Percentiles rank a stretch among this genome's conserved stretches.
Conservation (phyloP, 2,329 filamentous ascomycete genomes). For the Epichloe bromicola region DNA sequence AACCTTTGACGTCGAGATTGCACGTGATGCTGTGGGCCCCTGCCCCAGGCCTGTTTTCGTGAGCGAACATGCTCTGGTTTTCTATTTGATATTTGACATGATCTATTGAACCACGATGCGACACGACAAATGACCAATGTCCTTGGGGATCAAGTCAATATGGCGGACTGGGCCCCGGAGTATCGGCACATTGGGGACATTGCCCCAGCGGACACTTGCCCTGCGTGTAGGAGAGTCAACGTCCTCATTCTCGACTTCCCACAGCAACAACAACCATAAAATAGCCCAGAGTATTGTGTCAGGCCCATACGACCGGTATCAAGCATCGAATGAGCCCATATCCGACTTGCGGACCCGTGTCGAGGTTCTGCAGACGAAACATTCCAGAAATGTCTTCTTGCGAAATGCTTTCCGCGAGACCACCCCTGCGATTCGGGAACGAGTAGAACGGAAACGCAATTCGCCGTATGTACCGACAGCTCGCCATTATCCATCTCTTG, state of each 20-base stretch:
- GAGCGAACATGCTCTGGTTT: background rate
- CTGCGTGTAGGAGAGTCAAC: constrained; percentile 7
- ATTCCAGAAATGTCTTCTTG: constrained; percentile 15
- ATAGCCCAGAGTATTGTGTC: background rate
- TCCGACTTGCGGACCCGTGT: background rate
- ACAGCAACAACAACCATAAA: background rate
- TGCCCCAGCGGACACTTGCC: constrained; percentile 10
- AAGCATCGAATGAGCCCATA: constrained; percentile 5
- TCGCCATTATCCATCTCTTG: constrained; percentile 16
- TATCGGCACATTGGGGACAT: constrained; percentile 14
- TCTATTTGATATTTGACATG: background rate
- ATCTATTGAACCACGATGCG: constrained; percentile 18
- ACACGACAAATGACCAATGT: constrained; percentile 29
- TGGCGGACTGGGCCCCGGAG: constrained; percentile 28
- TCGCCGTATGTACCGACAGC: constrained; percentile 17
- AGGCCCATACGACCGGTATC: background rate
- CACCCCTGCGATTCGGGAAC: constrained; percentile 9
- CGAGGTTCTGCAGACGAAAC: constrained; percentile 5
- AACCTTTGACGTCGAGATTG: background rate
- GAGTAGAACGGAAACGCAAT: constrained; percentile 10
- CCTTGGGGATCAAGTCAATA: constrained; percentile 29
- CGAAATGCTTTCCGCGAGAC: constrained; percentile 17
- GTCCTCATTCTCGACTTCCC: background rate
- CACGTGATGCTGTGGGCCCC: constrained; percentile 7
- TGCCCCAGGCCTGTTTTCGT: background rate